Evolutionary conservation across 2,329 filamentous ascomycete species (phyloP).

Genomic region (Pestalotiopsis sp.): DNA sequence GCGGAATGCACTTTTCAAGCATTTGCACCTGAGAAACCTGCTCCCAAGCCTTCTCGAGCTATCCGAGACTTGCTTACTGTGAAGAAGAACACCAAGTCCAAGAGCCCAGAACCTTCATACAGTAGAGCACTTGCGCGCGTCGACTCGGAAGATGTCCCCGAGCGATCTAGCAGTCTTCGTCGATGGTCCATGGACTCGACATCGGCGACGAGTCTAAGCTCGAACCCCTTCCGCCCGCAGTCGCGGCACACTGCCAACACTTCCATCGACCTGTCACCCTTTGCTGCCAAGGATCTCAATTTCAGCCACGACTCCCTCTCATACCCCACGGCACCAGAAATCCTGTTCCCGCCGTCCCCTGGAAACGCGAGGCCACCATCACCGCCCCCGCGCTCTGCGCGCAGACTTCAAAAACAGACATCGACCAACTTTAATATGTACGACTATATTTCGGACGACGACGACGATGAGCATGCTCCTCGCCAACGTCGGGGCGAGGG

Average conservation of each 20-base stretch:
- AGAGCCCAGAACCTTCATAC: slow-evolving; percentile 23
- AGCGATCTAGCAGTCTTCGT: slow-evolving; percentile 36
- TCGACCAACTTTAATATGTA: slow-evolving; percentile 11
- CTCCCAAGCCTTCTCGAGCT: slow-evolving; percentile 11
- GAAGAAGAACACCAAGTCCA: slow-evolving; percentile 19
- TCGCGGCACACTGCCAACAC: slow-evolving; percentile 46
- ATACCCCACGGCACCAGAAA: not conserved
- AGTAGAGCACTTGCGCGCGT: slow-evolving; percentile 26
- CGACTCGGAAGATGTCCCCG: slow-evolving; percentile 37
- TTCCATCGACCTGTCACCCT: slow-evolving; percentile 39
- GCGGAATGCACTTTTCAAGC: not conserved
- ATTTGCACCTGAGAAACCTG: slow-evolving; percentile 6
- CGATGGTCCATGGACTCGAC: slow-evolving; percentile 44
- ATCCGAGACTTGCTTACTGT: slow-evolving; percentile 12
- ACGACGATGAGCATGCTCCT: slow-evolving; percentile 10
- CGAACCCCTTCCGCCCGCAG: slow-evolving; percentile 39
- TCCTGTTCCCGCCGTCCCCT: not conserved
- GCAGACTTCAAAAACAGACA: not conserved
- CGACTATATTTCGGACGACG: slow-evolving; percentile 12
- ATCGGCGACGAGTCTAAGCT: slow-evolving; percentile 41
- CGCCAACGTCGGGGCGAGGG: slow-evolving; percentile 9
- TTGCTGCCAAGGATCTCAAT: slow-evolving; percentile 14
- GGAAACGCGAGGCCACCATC: not conserved
- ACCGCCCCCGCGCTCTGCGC: not conserved
- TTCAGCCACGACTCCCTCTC: slow-evolving; percentile 14